phyloP scores from a whole-genome alignment of 495 filamentous ascomycete genomes.

The Tuber borchii region DNA sequence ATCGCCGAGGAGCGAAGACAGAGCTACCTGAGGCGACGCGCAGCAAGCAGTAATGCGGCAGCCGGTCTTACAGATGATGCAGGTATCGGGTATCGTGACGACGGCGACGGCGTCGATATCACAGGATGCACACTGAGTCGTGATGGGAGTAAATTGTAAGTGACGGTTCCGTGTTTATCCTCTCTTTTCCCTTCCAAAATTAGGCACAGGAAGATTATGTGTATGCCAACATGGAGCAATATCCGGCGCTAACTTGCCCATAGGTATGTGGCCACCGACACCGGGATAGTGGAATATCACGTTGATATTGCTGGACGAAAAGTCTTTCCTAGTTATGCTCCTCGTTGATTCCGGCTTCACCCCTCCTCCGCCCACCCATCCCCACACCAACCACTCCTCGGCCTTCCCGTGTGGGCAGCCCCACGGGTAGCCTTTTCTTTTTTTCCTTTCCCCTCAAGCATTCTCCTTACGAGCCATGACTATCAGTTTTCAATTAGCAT shows the following conservation, averaged over 20 bases:
- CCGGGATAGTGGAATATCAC: slow-evolving; percentile 40
- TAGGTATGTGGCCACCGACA: slow-evolving; percentile 41
- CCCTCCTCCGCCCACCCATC: background rate
- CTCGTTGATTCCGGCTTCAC: slow-evolving; percentile 10
- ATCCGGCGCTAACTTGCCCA: background rate
- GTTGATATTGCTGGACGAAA: slow-evolving; percentile 36
- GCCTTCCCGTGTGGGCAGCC: background rate
- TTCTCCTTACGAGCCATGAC: slow-evolving; percentile 12
- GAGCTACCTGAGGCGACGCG: slow-evolving; percentile 31
- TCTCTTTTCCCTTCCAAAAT: background rate
- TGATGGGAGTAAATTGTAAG: slow-evolving; percentile 42
- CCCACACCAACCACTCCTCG: background rate
- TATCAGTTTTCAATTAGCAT: slow-evolving; percentile 20
- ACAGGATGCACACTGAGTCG: slow-evolving; percentile 40
- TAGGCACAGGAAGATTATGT: background rate
- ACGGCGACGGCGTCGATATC: slow-evolving; percentile 40
- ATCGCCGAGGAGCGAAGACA: slow-evolving; percentile 35
- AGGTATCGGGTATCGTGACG: slow-evolving; percentile 20
- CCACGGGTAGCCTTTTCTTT: slow-evolving; percentile 9
- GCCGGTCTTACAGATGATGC: slow-evolving; percentile 22
- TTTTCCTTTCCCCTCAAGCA: slow-evolving; percentile 14
- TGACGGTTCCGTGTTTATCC: background rate
- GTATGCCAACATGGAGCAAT: background rate
- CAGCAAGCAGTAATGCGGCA: slow-evolving; percentile 17
- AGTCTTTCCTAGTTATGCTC: slow-evolving; percentile 32